Percentiles rank a stretch among this genome's conserved stretches.
Evolutionary conservation across 2,329 filamentous ascomycete genomes (phyloP).

Genomic region (Scedosporium aurantiacum): DNA sequence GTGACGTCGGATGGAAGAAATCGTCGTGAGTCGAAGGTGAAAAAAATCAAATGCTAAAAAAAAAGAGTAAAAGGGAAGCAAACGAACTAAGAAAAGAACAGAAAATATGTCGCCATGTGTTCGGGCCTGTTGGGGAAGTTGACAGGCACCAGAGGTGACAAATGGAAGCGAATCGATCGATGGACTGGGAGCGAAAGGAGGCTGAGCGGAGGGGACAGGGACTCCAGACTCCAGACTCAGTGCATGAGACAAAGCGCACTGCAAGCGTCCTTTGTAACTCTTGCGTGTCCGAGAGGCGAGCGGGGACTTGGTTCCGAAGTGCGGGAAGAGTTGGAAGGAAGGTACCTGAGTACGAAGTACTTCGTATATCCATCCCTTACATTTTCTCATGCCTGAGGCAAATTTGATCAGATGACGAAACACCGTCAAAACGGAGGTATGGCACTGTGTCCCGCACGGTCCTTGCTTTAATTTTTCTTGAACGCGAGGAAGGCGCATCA

Average conservation of each 20-base stretch:
- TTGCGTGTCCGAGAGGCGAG: neutral
- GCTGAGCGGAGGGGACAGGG: constrained; percentile 2
- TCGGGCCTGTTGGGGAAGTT: constrained; percentile 7
- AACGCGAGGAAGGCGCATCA: neutral
- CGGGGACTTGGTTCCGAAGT: neutral
- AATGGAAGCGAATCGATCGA: constrained; percentile 9
- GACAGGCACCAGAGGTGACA: constrained; percentile 8
- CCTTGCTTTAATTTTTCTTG: neutral
- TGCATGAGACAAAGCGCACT: neutral
- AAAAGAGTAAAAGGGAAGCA: neutral
- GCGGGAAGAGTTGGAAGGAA: neutral
- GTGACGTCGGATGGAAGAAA: neutral
- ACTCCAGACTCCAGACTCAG: neutral
- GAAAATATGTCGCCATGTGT: constrained; percentile 7
- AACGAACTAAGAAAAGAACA: constrained; percentile 9
- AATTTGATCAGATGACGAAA: constrained; percentile 7
- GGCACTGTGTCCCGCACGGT: constrained; percentile 1
- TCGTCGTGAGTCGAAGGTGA: neutral
- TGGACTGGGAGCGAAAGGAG: constrained; percentile 4
- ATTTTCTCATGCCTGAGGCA: constrained; percentile 1
- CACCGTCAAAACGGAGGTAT: constrained; percentile 6
- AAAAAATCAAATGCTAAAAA: neutral
- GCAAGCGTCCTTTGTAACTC: neutral
- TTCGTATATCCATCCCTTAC: neutral
- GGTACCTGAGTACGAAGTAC: neutral